Evolutionary conservation across 106 monocot genomes (phyloP).

Genomic region (Xerophyta viscosa): DNA sequence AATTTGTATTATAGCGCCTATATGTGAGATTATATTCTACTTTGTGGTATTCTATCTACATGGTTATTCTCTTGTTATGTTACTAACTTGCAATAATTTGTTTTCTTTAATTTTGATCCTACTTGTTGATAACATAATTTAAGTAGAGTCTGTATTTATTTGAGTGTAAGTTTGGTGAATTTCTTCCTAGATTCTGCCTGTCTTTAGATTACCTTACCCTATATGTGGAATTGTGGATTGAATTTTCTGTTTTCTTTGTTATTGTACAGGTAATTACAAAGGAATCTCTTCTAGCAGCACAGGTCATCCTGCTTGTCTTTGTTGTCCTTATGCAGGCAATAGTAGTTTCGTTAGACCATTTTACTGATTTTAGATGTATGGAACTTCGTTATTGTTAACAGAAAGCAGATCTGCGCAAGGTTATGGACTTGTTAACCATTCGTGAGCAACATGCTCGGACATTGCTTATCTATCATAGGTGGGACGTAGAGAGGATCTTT

Average conservation of each 20-base stretch:
- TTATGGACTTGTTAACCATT: conserved; percentile 31
- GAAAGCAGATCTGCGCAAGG: conserved; percentile 22
- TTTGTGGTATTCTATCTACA: too few species aligned
- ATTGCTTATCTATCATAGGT: conserved; percentile 34
- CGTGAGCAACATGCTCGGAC: conserved; percentile 32
- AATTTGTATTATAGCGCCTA: too few species aligned
- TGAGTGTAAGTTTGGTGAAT: too few species aligned
- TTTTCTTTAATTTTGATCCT: too few species aligned
- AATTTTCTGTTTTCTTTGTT: not conserved
- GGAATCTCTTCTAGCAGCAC: conserved; percentile 25
- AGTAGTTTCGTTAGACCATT: not conserved
- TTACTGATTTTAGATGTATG: not conserved
- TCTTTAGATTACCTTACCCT: not conserved
- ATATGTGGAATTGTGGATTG: not conserved
- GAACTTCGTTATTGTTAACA: not conserved
- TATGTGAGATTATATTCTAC: too few species aligned
- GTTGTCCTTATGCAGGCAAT: not conserved
- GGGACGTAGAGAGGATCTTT: conserved; percentile 37
- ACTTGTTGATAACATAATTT: too few species aligned
- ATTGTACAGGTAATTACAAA: conserved; percentile 30
- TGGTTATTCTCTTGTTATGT: too few species aligned
- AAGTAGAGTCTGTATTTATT: too few species aligned
- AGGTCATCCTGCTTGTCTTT: conserved; percentile 11
- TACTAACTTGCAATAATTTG: too few species aligned
- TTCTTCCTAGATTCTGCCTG: too few species aligned